Evolutionary conservation across 495 filamentous ascomycete genomes (phyloP), one percentile per base, ranked within the genome.

Genomic region (Penicillium mononematosum): DNA sequence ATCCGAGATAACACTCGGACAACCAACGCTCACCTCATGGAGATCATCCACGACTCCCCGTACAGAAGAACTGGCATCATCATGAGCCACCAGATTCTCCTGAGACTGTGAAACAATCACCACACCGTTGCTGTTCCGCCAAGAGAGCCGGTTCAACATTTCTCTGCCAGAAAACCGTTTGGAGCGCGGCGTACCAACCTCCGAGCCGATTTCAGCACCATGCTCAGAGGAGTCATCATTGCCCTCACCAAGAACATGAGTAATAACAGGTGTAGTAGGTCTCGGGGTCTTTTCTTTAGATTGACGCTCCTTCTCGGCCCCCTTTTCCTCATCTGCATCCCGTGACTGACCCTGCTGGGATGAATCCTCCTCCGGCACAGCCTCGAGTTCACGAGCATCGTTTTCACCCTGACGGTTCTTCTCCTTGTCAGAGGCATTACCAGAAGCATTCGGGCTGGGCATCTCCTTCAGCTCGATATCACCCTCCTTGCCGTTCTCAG

Each of bases 401-500:
- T 34, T 36, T 10, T 53, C 50, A 14, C 39, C 50, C 11, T 3
- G 39, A 1, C 24, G n/a, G 17, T 61, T 64, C 45, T 62, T 66
- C 16, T 53, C 65, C 12, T 56, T 53, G 8, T 69, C 69, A 34
- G 71, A 67, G 41, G 56, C 60, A 12, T 58, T 62, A 9, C 63
- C 66, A 0, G 64, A 67, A 2, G 53, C 32, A 12, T 61, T 56
- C 0, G 60, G 53, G n/a, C 63, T 65, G 2, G 58, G 31, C 14
- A 79, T 64, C 16, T 74, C 71, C 24, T 66, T 61, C 57, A 74
- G 61, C 43, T 80, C 78, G 16, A 73, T 56, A 34, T 68, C 69
- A 42, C 74, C 70, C 4, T 45, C 74, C 60, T 63, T 76, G 56
- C 66, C 66, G 36, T 48, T 49, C 17, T 49, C 53, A 0, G 59